Base-by-base conservation (phyloP, 2,329 filamentous ascomycete genomes). In the Neurospora crassa region DNA sequence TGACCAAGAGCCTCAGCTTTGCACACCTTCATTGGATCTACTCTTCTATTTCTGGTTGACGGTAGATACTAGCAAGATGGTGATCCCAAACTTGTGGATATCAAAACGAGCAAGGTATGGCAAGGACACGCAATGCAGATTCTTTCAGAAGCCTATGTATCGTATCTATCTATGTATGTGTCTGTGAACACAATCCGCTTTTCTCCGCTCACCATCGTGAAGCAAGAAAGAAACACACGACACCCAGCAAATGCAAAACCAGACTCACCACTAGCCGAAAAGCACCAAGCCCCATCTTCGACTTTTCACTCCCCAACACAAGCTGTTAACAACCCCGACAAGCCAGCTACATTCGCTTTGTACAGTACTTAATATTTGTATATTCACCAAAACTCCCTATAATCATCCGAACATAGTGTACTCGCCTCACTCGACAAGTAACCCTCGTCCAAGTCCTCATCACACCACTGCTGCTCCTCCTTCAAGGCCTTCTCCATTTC, bases 371-470 rank as follows among this genome's bases (percentile, higher is more conserved):
- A 7, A 14, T 7, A 53, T 24, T 20, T 24, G 43, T 45, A 20
- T 5, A 24, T 1, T 53, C 45, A 24, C 20, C 45, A 53, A 29
- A 53, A 53, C 20, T 6, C 20, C 12, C 45, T 24, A 24, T 47
- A 12, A 8, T 53, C 12, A 53, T 53, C 20, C 45, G 45, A 7
- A 53, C 45, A 53, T 53, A 29, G 12, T 3, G 45, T 40, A 10
- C 45, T 53, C 53, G 29, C 40, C 29, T 67, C 34, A 34, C 42
- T 8, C 37, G 24, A 18, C 37, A 68, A 40, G 70, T 29, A 68
- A 43, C 40, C 14, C 20, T n/a, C 29, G 6, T 75, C 71, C 76
- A 70, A 72, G 45, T n/a, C 74, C 75, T 67, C 75, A 74, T 78
- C 76, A 20, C 45, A 53, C 20, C 45, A 53, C 12, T 24, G 45